Conservation (phyloP, 2,329 filamentous ascomycete genomes). For the Trichophyton equinum region DNA sequence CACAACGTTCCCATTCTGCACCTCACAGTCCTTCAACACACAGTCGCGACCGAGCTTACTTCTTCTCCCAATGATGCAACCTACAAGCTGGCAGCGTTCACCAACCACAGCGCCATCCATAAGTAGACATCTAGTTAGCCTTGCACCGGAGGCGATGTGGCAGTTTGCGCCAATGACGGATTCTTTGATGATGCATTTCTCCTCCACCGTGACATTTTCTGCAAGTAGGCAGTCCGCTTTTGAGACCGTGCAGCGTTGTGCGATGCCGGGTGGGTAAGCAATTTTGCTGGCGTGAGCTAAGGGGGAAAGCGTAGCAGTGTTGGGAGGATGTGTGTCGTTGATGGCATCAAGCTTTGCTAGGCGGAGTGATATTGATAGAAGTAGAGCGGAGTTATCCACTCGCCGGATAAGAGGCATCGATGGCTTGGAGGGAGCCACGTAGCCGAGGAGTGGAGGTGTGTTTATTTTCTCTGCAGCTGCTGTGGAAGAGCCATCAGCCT, state of each 20-base stretch:
- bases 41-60: constrained; percentile 72
- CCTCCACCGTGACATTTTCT: constrained; percentile 78
- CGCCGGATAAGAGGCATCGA: constrained; percentile 61
- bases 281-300: constrained; percentile 71
- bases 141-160: constrained; percentile 72
- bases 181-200: constrained; percentile 86
- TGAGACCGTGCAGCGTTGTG: constrained; percentile 68
- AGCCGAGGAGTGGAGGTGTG: constrained; percentile 66
- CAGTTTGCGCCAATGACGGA: constrained; percentile 78
- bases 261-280: constrained; percentile 70
- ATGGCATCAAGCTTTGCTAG: constrained; percentile 64
- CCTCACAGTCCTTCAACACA: constrained; percentile 76
- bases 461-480: constrained; percentile 23
- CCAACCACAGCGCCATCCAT: constrained; percentile 88
- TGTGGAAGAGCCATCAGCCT: constrained; percentile 8
- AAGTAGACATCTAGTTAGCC: constrained; percentile 72
- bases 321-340: constrained; percentile 45
- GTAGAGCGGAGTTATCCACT: constrained; percentile 73
- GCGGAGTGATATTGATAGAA: constrained; percentile 69
- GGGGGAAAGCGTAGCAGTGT: constrained; percentile 43
- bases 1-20: constrained; percentile 73
- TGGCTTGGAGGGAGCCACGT: constrained; percentile 50
- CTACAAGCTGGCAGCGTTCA: constrained; percentile 70
- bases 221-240: constrained; percentile 70
- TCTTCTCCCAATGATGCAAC: constrained; percentile 72